A percentile compares a stretch with the other conserved stretches of the same genome.
phyloP scores from a whole-genome alignment of 2,329 filamentous ascomycete genomes.

The Monosporascus sp. region DNA sequence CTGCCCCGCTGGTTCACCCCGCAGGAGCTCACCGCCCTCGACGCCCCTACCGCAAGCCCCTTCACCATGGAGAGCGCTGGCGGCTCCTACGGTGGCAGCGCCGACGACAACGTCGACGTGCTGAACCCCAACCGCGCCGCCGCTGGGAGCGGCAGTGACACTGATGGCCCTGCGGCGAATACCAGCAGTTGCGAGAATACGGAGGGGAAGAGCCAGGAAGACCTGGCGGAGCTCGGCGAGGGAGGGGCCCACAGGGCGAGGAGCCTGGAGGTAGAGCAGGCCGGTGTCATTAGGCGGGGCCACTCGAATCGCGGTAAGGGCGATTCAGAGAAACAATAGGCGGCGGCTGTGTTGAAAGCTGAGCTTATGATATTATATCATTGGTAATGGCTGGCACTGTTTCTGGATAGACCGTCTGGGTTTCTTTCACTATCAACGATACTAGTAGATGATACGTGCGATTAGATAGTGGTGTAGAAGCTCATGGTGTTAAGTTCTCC shows the following conservation, averaged over 20 bases:
- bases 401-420: too few species aligned
- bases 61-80: conserved; percentile 75
- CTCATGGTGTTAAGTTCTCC: too few species aligned
- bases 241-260: conserved; percentile 9
- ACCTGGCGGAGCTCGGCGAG: conserved; percentile 32
- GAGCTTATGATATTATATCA: too few species aligned
- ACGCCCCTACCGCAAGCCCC: conserved; percentile 68
- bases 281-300: conserved; percentile 17
- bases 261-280: conserved; percentile 20
- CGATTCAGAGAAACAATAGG: neutral
- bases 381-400: too few species aligned
- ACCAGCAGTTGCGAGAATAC: conserved; percentile 2
- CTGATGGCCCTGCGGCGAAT: neutral
- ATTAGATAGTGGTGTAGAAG: too few species aligned
- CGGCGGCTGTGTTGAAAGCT: too few species aligned
- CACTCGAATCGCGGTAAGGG: conserved; percentile 8
- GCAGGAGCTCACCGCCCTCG: conserved; percentile 57
- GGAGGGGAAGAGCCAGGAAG: conserved; percentile 24
- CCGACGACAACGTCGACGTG: conserved; percentile 7
- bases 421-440: too few species aligned
- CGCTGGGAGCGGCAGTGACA: conserved; percentile 1
- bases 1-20: conserved; percentile 56
- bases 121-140: conserved; percentile 3
- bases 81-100: conserved; percentile 47
- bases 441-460: too few species aligned